phyloP scores from a whole-genome alignment of 1,139 yeast species.

The Yamadazyma friedrichii region DNA sequence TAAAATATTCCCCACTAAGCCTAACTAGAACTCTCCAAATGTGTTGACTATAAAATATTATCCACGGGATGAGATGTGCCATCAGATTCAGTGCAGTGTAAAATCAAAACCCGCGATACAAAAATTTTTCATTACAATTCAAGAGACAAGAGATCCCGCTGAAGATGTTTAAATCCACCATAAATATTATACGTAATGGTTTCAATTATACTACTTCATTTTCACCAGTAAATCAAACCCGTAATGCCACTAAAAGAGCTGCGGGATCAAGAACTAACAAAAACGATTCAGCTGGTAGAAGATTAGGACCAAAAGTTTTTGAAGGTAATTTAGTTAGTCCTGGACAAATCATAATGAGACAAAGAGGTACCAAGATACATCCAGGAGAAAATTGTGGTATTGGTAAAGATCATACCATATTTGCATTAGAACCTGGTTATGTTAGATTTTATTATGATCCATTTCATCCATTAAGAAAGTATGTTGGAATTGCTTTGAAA shows the following conservation, averaged over 20 bases:
- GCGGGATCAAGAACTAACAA: constrained; percentile 92
- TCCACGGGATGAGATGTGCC: background rate
- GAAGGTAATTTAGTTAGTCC: constrained; percentile 67
- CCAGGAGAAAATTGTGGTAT: constrained; percentile 93
- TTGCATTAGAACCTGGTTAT: constrained; percentile 88
- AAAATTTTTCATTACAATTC: constrained; percentile 6
- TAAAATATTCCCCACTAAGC: no score
- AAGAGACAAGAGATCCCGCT: no score
- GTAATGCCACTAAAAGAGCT: constrained; percentile 91
- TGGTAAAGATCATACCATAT: constrained; percentile 92
- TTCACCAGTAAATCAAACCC: constrained; percentile 33
- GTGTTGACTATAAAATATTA: no score
- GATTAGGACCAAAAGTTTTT: constrained; percentile 86
- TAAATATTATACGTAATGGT: constrained; percentile 1
- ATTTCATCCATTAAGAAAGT: constrained; percentile 91
- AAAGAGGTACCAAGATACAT: constrained; percentile 93
- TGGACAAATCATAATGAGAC: constrained; percentile 93
- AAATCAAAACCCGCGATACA: constrained; percentile 1
- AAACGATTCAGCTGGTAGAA: constrained; percentile 93
- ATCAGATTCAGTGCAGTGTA: background rate
- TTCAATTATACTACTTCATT: background rate
- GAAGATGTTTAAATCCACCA: background rate
- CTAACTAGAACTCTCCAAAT: no score
- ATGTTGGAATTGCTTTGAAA: constrained; percentile 81
- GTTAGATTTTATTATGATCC: constrained; percentile 92